phyloP scores from a whole-genome alignment of 2,329 filamentous ascomycete genomes.

The Microcera coccophila region DNA sequence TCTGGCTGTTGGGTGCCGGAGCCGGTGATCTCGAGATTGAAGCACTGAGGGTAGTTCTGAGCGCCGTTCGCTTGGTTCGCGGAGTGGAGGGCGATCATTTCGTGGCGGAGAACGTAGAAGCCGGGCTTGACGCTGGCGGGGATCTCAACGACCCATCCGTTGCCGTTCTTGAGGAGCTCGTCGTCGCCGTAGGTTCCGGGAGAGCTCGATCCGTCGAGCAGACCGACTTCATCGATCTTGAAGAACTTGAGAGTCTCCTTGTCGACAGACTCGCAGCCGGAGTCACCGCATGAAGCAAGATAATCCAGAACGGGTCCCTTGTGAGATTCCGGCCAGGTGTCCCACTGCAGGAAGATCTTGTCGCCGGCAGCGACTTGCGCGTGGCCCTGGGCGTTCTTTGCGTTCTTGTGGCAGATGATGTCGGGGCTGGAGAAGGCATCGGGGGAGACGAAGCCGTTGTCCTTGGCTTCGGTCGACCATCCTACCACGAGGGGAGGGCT shows the following conservation, averaged over 20 bases:
- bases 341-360: slow-evolving; percentile 41
- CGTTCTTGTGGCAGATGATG: slow-evolving; percentile 46
- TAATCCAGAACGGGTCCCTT: slow-evolving; percentile 59
- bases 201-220: slow-evolving; percentile 43
- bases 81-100: slow-evolving; percentile 49
- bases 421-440: slow-evolving; percentile 37
- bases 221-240: slow-evolving; percentile 60
- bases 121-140: slow-evolving; percentile 35
- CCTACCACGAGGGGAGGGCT: slow-evolving; percentile 28
- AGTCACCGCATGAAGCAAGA: slow-evolving; percentile 54
- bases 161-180: slow-evolving; percentile 42
- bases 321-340: slow-evolving; percentile 42
- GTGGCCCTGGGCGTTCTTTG: slow-evolving; percentile 36
- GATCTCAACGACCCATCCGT: slow-evolving; percentile 34
- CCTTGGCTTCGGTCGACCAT: slow-evolving; percentile 41
- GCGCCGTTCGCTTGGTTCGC: slow-evolving; percentile 43
- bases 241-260: slow-evolving; percentile 56
- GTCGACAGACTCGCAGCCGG: slow-evolving; percentile 52
- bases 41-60: slow-evolving; percentile 51
- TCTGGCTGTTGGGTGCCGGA: slow-evolving; percentile 34
- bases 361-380: slow-evolving; percentile 40
- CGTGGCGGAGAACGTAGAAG: slow-evolving; percentile 49
- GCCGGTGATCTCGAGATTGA: slow-evolving; percentile 46
- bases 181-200: slow-evolving; percentile 35
- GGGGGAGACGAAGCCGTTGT: slow-evolving; percentile 50